Percentiles rank a stretch among this genome's conserved stretches.
These are phyloP conservation scores for Ogataea polymorpha DNA, from an alignment of 805 yeast species.

Conservation along the genomic window DNA sequence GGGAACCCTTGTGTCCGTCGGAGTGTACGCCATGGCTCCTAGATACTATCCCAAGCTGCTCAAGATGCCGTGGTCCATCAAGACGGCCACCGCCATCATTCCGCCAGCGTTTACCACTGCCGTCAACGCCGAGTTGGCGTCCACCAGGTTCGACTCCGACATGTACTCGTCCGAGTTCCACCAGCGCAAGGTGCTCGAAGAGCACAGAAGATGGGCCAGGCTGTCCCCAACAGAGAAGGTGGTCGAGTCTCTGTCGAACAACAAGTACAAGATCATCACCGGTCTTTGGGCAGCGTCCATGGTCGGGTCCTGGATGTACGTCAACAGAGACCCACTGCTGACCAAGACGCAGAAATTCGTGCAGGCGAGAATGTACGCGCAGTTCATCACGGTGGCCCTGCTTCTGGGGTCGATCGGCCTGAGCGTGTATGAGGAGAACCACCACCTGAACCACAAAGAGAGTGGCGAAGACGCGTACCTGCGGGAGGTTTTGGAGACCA, in stretches of 20 bases:
- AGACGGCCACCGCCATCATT: conserved; percentile 62
- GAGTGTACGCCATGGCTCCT: conserved; percentile 50
- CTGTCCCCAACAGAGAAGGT: conserved; percentile 48
- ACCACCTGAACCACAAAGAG: conserved; percentile 38
- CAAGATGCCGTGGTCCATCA: conserved; percentile 51
- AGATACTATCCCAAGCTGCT: conserved; percentile 42
- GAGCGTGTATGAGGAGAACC: conserved; percentile 60
- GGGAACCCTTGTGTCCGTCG: conserved; percentile 58
- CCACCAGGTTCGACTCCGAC: conserved; percentile 59
- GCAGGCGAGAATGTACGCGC: conserved; percentile 90
- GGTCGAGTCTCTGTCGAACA: conserved; percentile 45
- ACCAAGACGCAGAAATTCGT: conserved; percentile 76
- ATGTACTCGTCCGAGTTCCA: conserved; percentile 50
- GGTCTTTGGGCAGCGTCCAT: conserved; percentile 78
- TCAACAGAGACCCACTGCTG: conserved; percentile 72
- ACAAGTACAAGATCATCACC: conserved; percentile 66
- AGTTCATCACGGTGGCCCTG: conserved; percentile 70
- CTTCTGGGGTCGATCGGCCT: conserved; percentile 67
- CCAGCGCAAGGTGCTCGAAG: conserved; percentile 41
- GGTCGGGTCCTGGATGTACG: conserved; percentile 74
- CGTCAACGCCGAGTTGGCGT: conserved; percentile 68
- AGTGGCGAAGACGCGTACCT: conserved; percentile 39
- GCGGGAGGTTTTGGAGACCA: conserved; percentile 37
- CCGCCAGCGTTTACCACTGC: conserved; percentile 65
- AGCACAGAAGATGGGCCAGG: conserved; percentile 48